phyloP scores from a whole-genome alignment of 2,329 filamentous ascomycete species.

The Aaosphaeria arxii region DNA sequence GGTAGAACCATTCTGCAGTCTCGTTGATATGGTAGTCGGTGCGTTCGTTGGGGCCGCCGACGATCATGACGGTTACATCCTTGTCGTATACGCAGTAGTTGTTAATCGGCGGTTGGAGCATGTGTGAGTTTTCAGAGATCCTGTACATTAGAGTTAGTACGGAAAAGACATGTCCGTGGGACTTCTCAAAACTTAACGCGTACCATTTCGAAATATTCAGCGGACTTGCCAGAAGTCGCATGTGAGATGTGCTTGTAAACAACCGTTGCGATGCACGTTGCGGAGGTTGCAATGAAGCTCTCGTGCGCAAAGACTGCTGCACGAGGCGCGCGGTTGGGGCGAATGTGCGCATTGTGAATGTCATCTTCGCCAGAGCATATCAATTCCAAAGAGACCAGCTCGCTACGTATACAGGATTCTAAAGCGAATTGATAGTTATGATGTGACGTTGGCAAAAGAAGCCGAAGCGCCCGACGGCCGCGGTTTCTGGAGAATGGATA shows the following conservation, averaged over 20 bases:
- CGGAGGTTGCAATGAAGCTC: neutral
- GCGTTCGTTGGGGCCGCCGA: conserved; percentile 91
- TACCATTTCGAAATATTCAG: conserved; percentile 44
- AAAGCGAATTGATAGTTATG: neutral
- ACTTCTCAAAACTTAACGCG: neutral
- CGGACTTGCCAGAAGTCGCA: conserved; percentile 24
- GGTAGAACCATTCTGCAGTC: conserved; percentile 97
- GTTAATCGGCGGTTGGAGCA: conserved; percentile 91
- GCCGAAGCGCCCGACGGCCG: conserved; percentile 3
- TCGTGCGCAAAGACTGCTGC: conserved; percentile 4
- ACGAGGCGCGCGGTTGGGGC: conserved; percentile 12
- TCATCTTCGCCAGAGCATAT: conserved; percentile 2
- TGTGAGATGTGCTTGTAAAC: conserved; percentile 23
- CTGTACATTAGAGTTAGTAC: conserved; percentile 46
- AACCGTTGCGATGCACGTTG: conserved; percentile 11
- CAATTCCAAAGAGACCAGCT: neutral
- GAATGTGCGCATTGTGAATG: conserved; percentile 15
- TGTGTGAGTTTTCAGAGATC: conserved; percentile 87
- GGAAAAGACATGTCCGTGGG: no score
- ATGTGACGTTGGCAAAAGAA: neutral
- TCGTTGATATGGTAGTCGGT: conserved; percentile 99
- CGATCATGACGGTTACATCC: conserved; percentile 83
- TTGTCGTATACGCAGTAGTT: conserved; percentile 96
- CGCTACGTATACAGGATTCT: neutral
- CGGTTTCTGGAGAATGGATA: no score